Evolutionary conservation across 768 basidiomycete species (phyloP).

Genomic region (Butyriboletus loyo): DNA sequence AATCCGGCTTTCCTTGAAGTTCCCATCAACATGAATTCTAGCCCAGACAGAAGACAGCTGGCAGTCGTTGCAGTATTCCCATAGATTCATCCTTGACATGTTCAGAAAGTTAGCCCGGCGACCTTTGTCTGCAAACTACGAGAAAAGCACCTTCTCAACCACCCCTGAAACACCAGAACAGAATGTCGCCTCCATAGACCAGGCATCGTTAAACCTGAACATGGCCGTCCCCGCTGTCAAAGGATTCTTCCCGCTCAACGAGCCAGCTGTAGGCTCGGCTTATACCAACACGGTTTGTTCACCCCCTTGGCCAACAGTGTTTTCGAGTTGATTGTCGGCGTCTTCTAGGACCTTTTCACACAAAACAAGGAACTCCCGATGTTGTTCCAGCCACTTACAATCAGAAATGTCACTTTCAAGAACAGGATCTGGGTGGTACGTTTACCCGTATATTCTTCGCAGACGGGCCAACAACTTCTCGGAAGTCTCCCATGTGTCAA

Average conservation of each 20-base stretch:
- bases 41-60: background rate
- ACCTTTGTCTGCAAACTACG: background rate
- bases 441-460: background rate
- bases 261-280: slow-evolving; percentile 51
- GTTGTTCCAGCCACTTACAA: slow-evolving; percentile 64
- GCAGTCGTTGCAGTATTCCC: background rate
- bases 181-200: background rate
- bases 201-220: slow-evolving; percentile 36
- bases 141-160: background rate
- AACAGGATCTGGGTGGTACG: slow-evolving; percentile 68
- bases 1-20: background rate
- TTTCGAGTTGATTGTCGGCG: background rate
- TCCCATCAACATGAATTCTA: background rate
- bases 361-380: slow-evolving; percentile 52
- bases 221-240: slow-evolving; percentile 45
- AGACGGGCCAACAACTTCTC: background rate
- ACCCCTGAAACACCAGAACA: background rate
- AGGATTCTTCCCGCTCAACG: slow-evolving; percentile 59
- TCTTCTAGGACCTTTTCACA: slow-evolving; percentile 35
- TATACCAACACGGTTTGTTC: slow-evolving; percentile 25
- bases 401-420: slow-evolving; percentile 63
- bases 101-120: background rate
- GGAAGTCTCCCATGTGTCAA: slow-evolving; percentile 77
- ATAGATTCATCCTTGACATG: background rate
- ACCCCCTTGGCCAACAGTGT: background rate